phyloP scores from a whole-genome alignment of 495 filamentous ascomycete species.

The Podospora bellae-mahoneyi region DNA sequence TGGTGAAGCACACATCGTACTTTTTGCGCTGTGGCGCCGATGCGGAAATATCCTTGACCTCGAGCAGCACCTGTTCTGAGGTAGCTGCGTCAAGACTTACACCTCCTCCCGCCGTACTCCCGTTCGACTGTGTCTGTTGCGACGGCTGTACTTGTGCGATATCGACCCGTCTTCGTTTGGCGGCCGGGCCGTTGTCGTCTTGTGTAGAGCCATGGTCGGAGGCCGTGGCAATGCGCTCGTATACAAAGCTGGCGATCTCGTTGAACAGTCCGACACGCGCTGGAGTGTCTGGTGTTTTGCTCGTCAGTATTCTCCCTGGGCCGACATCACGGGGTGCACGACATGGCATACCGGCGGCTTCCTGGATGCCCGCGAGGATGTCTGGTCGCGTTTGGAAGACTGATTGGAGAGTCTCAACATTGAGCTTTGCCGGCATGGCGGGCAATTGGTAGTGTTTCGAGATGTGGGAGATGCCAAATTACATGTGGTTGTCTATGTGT shows the following conservation, averaged over 20 bases:
- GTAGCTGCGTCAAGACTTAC: conserved; percentile 34
- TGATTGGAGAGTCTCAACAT: conserved; percentile 38
- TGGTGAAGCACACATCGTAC: conserved; percentile 71
- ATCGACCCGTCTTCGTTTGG: conserved; percentile 52
- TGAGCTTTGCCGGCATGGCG: conserved; percentile 42
- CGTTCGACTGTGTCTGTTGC: conserved; percentile 24
- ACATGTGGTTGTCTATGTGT: neutral
- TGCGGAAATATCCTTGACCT: conserved; percentile 70
- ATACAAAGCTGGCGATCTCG: conserved; percentile 48
- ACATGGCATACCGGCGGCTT: conserved; percentile 42
- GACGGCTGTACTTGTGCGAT: conserved; percentile 25
- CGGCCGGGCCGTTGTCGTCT: conserved; percentile 36
- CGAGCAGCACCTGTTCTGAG: conserved; percentile 50
- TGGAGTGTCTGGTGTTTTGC: conserved; percentile 38
- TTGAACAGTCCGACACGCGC: conserved; percentile 51
- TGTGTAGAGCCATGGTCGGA: conserved; percentile 22
- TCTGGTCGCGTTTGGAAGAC: conserved; percentile 48
- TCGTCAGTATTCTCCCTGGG: neutral
- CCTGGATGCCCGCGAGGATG: conserved; percentile 41
- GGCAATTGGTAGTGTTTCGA: neutral
- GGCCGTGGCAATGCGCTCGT: conserved; percentile 36
- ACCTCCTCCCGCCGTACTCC: neutral
- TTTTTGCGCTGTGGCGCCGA: conserved; percentile 90
- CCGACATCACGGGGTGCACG: too few species aligned
- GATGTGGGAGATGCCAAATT: neutral